Base-by-base conservation (phyloP, 306 rosid genomes). In the Castanea sativa region DNA sequence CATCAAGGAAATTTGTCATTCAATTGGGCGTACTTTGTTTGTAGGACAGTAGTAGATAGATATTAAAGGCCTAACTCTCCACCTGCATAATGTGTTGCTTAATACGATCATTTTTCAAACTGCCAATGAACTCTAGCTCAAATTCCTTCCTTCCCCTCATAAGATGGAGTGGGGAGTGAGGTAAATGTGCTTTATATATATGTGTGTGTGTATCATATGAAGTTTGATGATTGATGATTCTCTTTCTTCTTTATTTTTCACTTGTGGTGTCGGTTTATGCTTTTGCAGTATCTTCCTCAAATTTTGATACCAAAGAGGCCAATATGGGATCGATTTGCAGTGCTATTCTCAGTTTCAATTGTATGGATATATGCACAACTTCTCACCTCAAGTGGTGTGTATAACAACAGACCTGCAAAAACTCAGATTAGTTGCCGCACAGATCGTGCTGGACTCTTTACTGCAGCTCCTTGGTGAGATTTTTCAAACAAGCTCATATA, bases 371-470 rank as follows among this genome's bases (percentile, higher is more conserved):
- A 72, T 59, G 94, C 97, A 61, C 88, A 76, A 83, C 55, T 91
- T 83, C 77, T 94, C 30, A 94, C 97, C 73, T 85, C 89, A 23
- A 82, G 88, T 82, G 85, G 86, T n/a, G 79, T 55, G 21, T 92
- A 95, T 75, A 79, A 82, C 82, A 69, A 89, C 80, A 90, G 78
- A 82, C 80, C 94, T 45, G 81, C 58, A 79, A 83, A n/a, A 52
- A 95, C 92, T 32, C 94, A 92, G 80, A 69, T 23, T 53, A 90
- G 97, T 78, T 92, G 97, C 78, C 92, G 95, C 72, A 92, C 97
- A 13, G 96, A 94, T 86, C 93, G 82, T 9, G 81, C 95, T 73
- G 97, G 97, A 74, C 92, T 92, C 73, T 19, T 92, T 14, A 78
- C 61, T 18, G 38, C 87, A 13, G 80, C 97, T 80, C 85, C 83